Evolutionary conservation across 164 flowering plant species (phyloP).

Genomic region (Buxus sempervirens): DNA sequence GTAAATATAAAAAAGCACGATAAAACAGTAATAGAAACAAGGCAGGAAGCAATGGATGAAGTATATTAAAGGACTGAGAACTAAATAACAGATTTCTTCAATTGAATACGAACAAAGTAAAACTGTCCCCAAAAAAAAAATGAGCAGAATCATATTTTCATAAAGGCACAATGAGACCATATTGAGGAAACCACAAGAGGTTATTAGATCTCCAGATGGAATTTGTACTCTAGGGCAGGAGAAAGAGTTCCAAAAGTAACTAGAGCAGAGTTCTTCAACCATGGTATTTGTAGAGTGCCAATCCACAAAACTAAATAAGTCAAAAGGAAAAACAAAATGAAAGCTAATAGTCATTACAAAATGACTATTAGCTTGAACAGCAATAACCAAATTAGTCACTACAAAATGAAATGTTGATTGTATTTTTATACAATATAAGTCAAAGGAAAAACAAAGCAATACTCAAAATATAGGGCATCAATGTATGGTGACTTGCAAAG

Average conservation of each 20-base stretch:
- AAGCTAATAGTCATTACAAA: no score
- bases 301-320: no score
- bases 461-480: slow-evolving; percentile 3
- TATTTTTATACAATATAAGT: slow-evolving; percentile 2
- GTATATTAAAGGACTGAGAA: not conserved
- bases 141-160: not conserved
- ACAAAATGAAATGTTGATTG: not conserved
- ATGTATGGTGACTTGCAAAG: not conserved
- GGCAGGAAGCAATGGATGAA: not conserved
- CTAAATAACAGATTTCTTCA: not conserved
- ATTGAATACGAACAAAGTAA: not conserved
- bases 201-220: no score
- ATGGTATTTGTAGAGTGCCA: no score
- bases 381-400: not conserved
- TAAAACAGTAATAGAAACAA: not conserved
- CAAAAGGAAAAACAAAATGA: no score
- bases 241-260: no score
- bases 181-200: not conserved
- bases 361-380: no score
- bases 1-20: not conserved
- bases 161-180: not conserved
- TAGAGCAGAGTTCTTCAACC: no score
- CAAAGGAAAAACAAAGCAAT: slow-evolving; percentile 12
- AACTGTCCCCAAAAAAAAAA: not conserved
- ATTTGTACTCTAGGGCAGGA: not conserved